These are phyloP conservation scores for Raphanus hybrid DNA, from an alignment of 441 rosid species.

Conservation along the genomic window DNA sequence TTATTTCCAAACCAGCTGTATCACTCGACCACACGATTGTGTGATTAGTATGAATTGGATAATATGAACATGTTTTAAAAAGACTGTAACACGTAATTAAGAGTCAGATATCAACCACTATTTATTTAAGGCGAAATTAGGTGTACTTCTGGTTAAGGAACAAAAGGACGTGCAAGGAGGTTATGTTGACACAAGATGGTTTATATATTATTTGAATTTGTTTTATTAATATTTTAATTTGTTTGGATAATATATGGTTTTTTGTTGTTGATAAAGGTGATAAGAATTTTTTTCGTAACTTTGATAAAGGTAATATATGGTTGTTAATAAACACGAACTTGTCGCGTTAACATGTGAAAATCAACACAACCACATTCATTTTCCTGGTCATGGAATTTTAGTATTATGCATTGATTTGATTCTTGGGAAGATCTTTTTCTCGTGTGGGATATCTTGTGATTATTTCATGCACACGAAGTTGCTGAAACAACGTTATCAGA, in stretches of 20 bases:
- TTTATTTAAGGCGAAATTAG: constrained; percentile 28
- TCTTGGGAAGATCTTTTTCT: constrained; percentile 10
- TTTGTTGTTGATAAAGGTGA: too few relatives aligned
- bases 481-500: constrained; percentile 2
- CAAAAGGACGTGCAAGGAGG: background rate
- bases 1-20: too few relatives aligned
- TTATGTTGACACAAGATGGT: constrained; percentile 26
- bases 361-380: constrained; percentile 8
- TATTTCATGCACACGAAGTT: constrained; percentile 19
- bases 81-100: background rate
- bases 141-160: constrained; percentile 24
- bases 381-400: background rate
- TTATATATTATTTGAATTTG: background rate
- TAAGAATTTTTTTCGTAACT: too few relatives aligned
- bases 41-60: too few relatives aligned
- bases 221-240: background rate
- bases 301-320: too few relatives aligned
- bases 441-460: constrained; percentile 11
- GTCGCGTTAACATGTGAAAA: constrained; percentile 29
- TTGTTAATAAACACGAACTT: background rate
- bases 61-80: background rate
- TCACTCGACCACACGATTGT: too few relatives aligned
- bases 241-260: background rate
- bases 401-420: constrained; percentile 19
- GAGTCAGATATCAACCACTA: constrained; percentile 25